These are phyloP conservation scores for Nigrospora osmanthi DNA, from an alignment of 2,329 filamentous ascomycete genomes.

Conservation along the genomic window DNA sequence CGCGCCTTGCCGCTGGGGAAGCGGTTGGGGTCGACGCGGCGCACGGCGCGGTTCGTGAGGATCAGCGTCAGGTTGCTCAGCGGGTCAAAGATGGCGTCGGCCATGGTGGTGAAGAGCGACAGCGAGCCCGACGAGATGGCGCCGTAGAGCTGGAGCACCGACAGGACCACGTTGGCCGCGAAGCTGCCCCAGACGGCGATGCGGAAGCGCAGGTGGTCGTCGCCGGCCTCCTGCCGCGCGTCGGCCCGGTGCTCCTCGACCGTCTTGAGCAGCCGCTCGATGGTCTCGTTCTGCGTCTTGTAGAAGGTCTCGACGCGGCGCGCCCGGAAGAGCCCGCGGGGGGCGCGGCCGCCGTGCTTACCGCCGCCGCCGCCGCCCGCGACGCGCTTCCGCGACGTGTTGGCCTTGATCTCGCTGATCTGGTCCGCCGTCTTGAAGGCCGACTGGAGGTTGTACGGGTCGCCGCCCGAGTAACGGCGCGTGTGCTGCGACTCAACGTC, in stretches of 20 bases:
- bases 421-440: constrained; percentile 72
- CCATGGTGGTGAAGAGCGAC: constrained; percentile 95
- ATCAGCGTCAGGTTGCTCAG: constrained; percentile 84
- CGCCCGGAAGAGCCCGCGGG: constrained; percentile 21
- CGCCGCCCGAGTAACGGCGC: constrained; percentile 48
- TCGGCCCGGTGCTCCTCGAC: constrained; percentile 85
- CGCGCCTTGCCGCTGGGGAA: constrained; percentile 91
- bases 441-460: constrained; percentile 73
- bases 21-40: constrained; percentile 73
- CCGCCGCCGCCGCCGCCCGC: constrained; percentile 21
- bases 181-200: constrained; percentile 63
- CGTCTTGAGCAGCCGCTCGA: constrained; percentile 82
- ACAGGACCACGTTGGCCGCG: constrained; percentile 71
- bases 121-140: constrained; percentile 83
- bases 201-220: constrained; percentile 71
- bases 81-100: constrained; percentile 90
- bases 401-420: constrained; percentile 70
- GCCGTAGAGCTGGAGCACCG: constrained; percentile 79
- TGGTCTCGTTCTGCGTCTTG: constrained; percentile 84
- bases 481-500: constrained; percentile 37
- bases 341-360: constrained; percentile 6
- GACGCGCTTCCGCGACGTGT: constrained; percentile 69
- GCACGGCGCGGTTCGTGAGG: constrained; percentile 79
- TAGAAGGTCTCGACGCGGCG: constrained; percentile 74
- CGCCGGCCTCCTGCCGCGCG: constrained; percentile 70